Evolutionary conservation across 2,329 filamentous ascomycete species (phyloP), one percentile per base, ranked within the genome.

Genomic region (Aureobasidium musti): DNA sequence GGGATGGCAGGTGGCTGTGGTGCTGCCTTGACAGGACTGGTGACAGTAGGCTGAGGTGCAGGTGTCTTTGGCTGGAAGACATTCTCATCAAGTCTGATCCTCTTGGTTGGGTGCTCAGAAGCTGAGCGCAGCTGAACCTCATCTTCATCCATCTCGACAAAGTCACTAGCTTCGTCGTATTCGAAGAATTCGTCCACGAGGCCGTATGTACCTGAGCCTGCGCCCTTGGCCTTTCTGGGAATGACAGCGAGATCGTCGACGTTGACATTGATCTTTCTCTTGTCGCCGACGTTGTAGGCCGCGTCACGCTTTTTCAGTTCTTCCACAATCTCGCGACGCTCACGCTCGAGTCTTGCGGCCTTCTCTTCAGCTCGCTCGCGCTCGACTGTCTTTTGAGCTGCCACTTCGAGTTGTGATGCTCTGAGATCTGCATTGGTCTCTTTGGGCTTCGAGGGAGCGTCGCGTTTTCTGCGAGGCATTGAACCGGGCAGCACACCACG

Each of bases 181-280:
- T 64, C 21, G 47, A 70, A 70, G 60, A 69, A 70, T 17, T 56
- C 63, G 21, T 68, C 65, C 35, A 69, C n/a, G 0, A 70, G 45
- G 13, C 67, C 67, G 41, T 66, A 70, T 13, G 66, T 67, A 11
- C 69, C 66, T 13, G 66, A 63, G 14, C 67, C 65, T 45, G 67
- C 63, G 49, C 67, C 68, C n/a, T 65, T 52, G 10, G 33, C 43
- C 26, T 63, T 66, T 45, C 54, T 57, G 17, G 69, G 69, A 37
- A 70, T 70, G 50, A 53, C 57, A 30, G 67, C 64, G 52, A 70
- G 67, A 4, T 69, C 67, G 54, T 69, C 68, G 35, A 70, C 54
- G 14, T 60, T 67, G 39, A 67, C 66, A 21, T 41, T 63, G 33
- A 67, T 64, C 49, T 69, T 69, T 35, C 63, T 33, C 63, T 70